These are phyloP conservation scores for Pleurotus cornucopiae DNA, from an alignment of 768 basidiomycete genomes.

Conservation along the genomic window DNA sequence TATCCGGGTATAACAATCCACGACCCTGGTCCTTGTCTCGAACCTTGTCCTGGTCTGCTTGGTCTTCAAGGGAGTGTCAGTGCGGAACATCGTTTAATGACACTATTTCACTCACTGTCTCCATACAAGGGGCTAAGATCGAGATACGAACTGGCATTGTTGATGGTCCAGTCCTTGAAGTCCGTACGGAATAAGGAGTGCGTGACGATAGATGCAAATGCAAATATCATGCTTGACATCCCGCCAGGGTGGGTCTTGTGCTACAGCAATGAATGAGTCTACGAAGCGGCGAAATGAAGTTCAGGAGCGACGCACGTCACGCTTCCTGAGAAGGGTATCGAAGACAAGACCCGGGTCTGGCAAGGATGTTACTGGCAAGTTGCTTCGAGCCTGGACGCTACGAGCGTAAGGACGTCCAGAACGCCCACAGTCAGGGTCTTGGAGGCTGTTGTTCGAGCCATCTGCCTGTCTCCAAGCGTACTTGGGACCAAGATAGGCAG, in stretches of 20 bases:
- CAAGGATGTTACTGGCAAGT: slow-evolving; percentile 35
- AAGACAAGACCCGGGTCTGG: slow-evolving; percentile 61
- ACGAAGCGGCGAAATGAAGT: slow-evolving; percentile 19
- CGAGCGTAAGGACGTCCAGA: slow-evolving; percentile 51
- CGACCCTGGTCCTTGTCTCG: slow-evolving; percentile 44
- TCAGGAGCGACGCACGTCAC: slow-evolving; percentile 28
- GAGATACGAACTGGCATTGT: slow-evolving; percentile 52
- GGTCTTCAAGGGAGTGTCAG: slow-evolving; percentile 21
- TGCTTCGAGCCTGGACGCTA: slow-evolving; percentile 40
- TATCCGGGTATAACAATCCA: slow-evolving; percentile 50
- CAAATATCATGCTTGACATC: slow-evolving; percentile 59
- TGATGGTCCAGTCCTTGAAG: slow-evolving; percentile 36
- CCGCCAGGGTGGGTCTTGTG: slow-evolving; percentile 47
- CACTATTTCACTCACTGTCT: slow-evolving; percentile 25
- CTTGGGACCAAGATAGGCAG: slow-evolving; percentile 28
- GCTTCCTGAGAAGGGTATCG: slow-evolving; percentile 49
- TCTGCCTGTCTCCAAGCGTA: slow-evolving; percentile 42
- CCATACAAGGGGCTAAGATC: slow-evolving; percentile 58
- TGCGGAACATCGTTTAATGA: background rate
- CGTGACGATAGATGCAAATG: slow-evolving; percentile 61
- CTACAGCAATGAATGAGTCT: slow-evolving; percentile 22
- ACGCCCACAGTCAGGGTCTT: slow-evolving; percentile 41
- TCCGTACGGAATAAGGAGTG: slow-evolving; percentile 56
- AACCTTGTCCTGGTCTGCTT: slow-evolving; percentile 34
- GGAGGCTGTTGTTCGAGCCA: slow-evolving; percentile 44